These are phyloP conservation scores for Pneumocystis canis DNA, from an alignment of 1,139 yeast genomes.

Conservation along the genomic window DNA sequence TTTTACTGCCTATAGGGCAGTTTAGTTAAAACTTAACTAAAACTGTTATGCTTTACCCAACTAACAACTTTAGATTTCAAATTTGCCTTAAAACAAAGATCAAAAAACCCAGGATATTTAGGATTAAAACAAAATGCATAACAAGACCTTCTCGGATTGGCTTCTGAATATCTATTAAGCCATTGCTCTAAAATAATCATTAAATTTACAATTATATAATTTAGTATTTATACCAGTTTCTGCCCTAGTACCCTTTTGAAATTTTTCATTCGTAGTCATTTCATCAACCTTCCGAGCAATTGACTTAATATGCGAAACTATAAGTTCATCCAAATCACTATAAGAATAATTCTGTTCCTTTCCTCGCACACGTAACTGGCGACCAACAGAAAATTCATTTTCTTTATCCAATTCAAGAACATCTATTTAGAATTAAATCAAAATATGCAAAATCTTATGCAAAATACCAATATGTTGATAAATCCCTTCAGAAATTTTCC, in stretches of 20 bases:
- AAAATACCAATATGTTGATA: constrained; percentile 57
- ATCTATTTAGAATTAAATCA: constrained; percentile 26
- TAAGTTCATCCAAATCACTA: constrained; percentile 82
- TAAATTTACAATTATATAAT: background rate
- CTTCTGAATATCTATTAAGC: constrained; percentile 78
- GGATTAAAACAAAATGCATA: constrained; percentile 87
- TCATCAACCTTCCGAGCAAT: constrained; percentile 74
- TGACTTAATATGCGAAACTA: constrained; percentile 75
- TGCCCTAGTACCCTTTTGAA: constrained; percentile 62
- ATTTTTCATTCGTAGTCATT: constrained; percentile 75
- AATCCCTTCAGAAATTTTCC: constrained; percentile 85
- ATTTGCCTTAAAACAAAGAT: constrained; percentile 66
- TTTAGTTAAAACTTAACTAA: background rate
- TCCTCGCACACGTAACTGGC: constrained; percentile 49
- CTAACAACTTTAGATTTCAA: constrained; percentile 43
- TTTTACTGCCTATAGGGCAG: constrained; percentile 81
- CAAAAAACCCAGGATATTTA: constrained; percentile 84
- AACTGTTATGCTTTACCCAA: background rate
- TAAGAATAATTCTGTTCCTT: constrained; percentile 33
- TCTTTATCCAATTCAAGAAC: constrained; percentile 60
- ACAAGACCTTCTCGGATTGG: constrained; percentile 79
- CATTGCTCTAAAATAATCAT: constrained; percentile 39
- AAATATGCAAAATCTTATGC: background rate
- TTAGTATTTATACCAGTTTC: constrained; percentile 27
- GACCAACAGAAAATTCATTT: constrained; percentile 48